These are phyloP conservation scores for Aquilaria yunnanensis DNA, from an alignment of 345 rosid genomes.

Conservation along the genomic window DNA sequence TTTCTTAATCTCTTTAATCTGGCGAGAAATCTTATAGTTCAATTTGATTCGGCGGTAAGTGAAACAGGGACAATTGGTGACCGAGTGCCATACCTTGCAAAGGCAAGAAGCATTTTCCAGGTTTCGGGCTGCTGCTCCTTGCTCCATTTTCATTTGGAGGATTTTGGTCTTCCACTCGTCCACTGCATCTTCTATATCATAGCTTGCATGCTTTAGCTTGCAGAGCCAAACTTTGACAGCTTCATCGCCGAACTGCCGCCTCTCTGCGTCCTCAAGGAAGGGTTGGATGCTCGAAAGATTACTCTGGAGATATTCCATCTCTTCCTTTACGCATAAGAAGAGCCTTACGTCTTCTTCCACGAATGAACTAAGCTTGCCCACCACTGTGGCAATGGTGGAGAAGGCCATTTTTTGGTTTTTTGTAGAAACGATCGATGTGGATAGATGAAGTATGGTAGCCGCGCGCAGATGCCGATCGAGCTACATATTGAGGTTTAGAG, in stretches of 20 bases:
- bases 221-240: slow-evolving; percentile 13
- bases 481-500: no score
- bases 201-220: slow-evolving; percentile 14
- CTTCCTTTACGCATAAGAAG: slow-evolving; percentile 7
- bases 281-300: slow-evolving; percentile 12
- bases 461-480: no score
- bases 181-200: slow-evolving; percentile 19
- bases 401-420: no score
- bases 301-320: slow-evolving; percentile 10
- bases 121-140: not conserved
- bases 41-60: not conserved
- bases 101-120: not conserved
- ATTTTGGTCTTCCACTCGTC: slow-evolving; percentile 18
- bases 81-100: not conserved
- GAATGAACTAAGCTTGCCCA: no score
- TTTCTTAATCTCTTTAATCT: not conserved
- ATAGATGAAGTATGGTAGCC: no score
- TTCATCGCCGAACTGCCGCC: slow-evolving; percentile 13
- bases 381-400: no score
- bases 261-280: slow-evolving; percentile 23
- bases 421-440: no score
- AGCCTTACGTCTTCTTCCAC: not conserved
- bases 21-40: not conserved
- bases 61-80: not conserved
- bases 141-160: not conserved